Conservation (phyloP, 164 flowering plant species). For the Warburgia ugandensis region DNA sequence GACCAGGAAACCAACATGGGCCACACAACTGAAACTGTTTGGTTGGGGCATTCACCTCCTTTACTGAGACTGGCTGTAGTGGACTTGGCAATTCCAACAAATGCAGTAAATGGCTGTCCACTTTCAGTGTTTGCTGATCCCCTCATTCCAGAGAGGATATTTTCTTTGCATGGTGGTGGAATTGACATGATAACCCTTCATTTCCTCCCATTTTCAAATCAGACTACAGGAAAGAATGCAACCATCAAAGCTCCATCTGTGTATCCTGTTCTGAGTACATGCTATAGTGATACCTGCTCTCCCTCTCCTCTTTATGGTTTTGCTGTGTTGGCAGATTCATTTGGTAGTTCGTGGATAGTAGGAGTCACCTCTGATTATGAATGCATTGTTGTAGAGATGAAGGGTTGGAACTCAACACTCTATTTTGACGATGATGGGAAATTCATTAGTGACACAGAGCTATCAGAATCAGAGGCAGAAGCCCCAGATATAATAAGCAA, state of each 20-base stretch:
- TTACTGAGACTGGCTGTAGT: slow-evolving; percentile 73
- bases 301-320: slow-evolving; percentile 55
- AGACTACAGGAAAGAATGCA: slow-evolving; percentile 53
- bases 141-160: slow-evolving; percentile 75
- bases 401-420: slow-evolving; percentile 44
- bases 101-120: slow-evolving; percentile 21
- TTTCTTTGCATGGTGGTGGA: slow-evolving; percentile 71
- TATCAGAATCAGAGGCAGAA: slow-evolving; percentile 26
- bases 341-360: slow-evolving; percentile 88
- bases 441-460: slow-evolving; percentile 18
- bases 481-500: slow-evolving; percentile 68
- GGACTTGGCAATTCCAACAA: slow-evolving; percentile 70
- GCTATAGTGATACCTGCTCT: slow-evolving; percentile 37
- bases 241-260: slow-evolving; percentile 62
- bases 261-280: slow-evolving; percentile 60
- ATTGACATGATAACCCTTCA: slow-evolving; percentile 75
- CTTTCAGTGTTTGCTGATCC: slow-evolving; percentile 56
- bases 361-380: slow-evolving; percentile 51
- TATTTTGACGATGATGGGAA: slow-evolving; percentile 35
- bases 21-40: slow-evolving; percentile 23
- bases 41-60: slow-evolving; percentile 89
- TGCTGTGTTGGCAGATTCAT: slow-evolving; percentile 63
- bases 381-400: slow-evolving; percentile 73
- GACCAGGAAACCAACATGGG: slow-evolving; percentile 17
- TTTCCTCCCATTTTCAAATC: slow-evolving; percentile 89